These are phyloP conservation scores for Pseudocercospora pini-densiflorae DNA, from an alignment of 2,329 filamentous ascomycete genomes.

Conservation along the genomic window DNA sequence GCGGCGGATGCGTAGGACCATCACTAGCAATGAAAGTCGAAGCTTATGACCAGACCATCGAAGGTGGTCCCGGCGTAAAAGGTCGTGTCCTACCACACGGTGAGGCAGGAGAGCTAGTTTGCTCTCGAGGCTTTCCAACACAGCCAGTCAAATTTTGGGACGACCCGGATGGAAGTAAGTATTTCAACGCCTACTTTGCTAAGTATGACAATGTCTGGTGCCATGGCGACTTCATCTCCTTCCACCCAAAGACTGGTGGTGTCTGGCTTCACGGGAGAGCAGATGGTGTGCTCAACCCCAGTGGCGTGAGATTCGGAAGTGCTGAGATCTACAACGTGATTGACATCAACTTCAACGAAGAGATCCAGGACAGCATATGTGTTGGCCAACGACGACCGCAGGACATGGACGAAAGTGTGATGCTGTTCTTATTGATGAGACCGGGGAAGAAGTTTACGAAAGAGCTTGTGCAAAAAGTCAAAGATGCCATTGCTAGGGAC, in stretches of 20 bases:
- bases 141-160: conserved; percentile 63
- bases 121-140: conserved; percentile 72
- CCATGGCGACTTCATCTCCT: conserved; percentile 77
- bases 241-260: conserved; percentile 70
- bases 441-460: conserved; percentile 61
- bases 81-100: conserved; percentile 63
- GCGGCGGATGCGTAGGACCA: conserved; percentile 61
- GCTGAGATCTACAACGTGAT: conserved; percentile 80
- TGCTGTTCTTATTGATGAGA: conserved; percentile 64
- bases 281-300: conserved; percentile 81
- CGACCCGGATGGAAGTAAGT: conserved; percentile 47
- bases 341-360: conserved; percentile 66
- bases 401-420: conserved; percentile 62
- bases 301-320: conserved; percentile 77
- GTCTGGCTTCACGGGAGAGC: conserved; percentile 70
- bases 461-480: conserved; percentile 62
- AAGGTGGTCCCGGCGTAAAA: conserved; percentile 48
- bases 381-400: conserved; percentile 73
- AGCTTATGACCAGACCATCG: conserved; percentile 63
- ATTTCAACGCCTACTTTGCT: conserved; percentile 52
- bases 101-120: conserved; percentile 75
- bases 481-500: conserved; percentile 67
- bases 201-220: conserved; percentile 70
- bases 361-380: conserved; percentile 74
- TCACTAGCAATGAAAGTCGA: conserved; percentile 59